A percentile compares a stretch with the other conserved stretches of the same genome.
Evolutionary conservation across 78 protist genomes (phyloP).

Genomic region (Protostelium mycophagum): DNA sequence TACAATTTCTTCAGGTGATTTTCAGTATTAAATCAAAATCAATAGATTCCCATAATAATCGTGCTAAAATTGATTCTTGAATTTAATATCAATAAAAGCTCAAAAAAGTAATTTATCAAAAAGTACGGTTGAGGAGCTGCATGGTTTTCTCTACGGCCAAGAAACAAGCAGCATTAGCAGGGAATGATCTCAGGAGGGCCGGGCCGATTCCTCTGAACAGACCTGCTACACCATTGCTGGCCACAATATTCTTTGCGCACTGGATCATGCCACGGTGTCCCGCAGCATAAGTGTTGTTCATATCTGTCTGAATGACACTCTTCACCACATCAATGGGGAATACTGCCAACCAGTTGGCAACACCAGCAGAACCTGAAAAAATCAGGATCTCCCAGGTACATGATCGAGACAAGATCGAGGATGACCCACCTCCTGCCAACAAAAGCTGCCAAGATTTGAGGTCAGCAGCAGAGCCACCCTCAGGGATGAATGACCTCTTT

Average conservation of each 20-base stretch:
- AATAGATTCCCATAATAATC: too few species aligned
- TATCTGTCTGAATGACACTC: background rate
- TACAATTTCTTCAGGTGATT: too few species aligned
- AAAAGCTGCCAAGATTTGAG: background rate
- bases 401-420: background rate
- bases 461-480: background rate
- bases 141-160: background rate
- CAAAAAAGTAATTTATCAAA: background rate
- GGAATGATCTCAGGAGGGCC: constrained; percentile 39
- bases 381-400: background rate
- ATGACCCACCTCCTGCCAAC: background rate
- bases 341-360: background rate
- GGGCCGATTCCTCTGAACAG: constrained; percentile 37
- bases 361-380: background rate
- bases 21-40: too few species aligned
- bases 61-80: too few species aligned
- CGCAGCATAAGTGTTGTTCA: background rate
- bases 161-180: constrained; percentile 42
- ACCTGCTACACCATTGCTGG: constrained; percentile 27
- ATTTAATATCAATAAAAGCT: too few species aligned
- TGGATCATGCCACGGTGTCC: background rate
- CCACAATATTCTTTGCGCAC: background rate
- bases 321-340: background rate
- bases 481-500: background rate
- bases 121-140: background rate